Evolutionary conservation across 1,139 yeast genomes (phyloP), one percentile per base, ranked within the genome.

Genomic region (Nakaseomyces kungkrabaensis): DNA sequence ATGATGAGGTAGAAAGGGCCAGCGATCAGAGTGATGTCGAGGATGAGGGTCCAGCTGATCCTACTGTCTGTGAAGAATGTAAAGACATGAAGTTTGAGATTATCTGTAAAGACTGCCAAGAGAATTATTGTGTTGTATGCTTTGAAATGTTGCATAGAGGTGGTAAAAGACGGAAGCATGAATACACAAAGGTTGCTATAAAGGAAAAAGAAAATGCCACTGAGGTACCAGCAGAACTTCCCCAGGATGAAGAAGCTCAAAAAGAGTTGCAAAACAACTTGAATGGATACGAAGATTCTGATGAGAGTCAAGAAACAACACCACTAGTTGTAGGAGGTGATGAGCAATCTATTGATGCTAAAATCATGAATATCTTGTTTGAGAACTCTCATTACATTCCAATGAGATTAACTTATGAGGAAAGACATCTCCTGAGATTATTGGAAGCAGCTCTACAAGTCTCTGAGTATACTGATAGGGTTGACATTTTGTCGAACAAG

Each of bases 401-500:
- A 10, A 64, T 84, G 72, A 72, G 92, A 54, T 68, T 83, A 37
- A 75, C 83, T 0, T 68, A 70, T 48, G 84, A 80, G 44, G 92
- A 83, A 61, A 75, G 92, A 52, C 83, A 82, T 61, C 64, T 81
- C 41, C 65, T 83, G 48, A 71, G 83, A 49, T 65, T 83, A 45
- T 65, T 79, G 42, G 87, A 82, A 56, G 88, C 90, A 0, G 88
- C 88, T 0, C 67, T 83, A 49, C 77, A 81, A 56, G 92, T 83
- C 4, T 79, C 85, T 13, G 89, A 83, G 59, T 83, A 83, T 62
- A 83, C 89, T 0, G 89, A 83, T 60, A 77, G 79, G 56, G 85
- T 83, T 37, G 92, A 83, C 62, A 79, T 83, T 43, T 62, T 81
- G 37, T 71, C 82, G 1, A 79, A 81, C 57, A 71, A 77, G 5